Evolutionary conservation across 2,329 filamentous ascomycete species (phyloP).

Genomic region (Parascedosporium putredinis): DNA sequence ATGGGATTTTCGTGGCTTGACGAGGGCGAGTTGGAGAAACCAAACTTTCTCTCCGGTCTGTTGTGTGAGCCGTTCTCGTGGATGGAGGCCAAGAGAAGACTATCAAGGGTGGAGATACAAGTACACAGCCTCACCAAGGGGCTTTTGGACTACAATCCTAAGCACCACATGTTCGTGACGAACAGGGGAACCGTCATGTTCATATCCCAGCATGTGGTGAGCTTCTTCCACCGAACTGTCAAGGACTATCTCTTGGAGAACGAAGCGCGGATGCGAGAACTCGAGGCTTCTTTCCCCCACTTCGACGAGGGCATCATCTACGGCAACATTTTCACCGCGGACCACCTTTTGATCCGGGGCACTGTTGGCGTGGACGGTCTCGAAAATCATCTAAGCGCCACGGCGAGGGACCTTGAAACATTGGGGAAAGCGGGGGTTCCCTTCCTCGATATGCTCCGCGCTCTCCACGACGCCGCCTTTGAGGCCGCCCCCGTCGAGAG

Average conservation of each 20-base stretch:
- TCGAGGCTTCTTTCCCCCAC: neutral
- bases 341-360: neutral
- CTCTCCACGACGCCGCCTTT: neutral
- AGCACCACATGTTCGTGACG: neutral
- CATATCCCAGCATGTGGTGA: neutral
- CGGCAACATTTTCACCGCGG: neutral
- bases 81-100: neutral
- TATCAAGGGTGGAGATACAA: neutral
- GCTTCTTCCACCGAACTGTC: neutral
- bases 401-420: too few species aligned
- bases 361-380: neutral
- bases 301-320: neutral
- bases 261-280: neutral
- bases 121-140: neutral
- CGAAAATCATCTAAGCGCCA: too few species aligned
- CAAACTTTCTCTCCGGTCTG: neutral
- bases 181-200: neutral
- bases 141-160: neutral
- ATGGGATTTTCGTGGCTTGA: neutral
- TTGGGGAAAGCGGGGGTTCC: neutral
- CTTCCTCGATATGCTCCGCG: neutral
- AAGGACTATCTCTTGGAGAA: neutral
- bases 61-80: neutral
- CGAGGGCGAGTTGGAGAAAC: neutral
- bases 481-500: neutral